These are phyloP conservation scores for Saccharomycopsis vini DNA, from an alignment of 805 yeast genomes.

Conservation along the genomic window DNA sequence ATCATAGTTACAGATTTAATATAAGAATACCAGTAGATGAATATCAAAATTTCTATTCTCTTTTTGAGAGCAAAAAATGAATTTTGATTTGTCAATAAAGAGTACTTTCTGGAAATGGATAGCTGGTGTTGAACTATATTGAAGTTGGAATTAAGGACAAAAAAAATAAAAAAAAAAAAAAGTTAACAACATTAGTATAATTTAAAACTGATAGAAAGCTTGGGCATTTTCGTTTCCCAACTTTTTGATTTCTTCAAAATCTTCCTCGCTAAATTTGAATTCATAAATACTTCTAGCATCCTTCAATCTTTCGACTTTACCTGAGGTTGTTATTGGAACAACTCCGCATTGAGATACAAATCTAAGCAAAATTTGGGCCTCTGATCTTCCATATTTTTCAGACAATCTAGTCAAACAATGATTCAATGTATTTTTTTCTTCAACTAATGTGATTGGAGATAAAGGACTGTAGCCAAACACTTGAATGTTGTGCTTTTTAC, in stretches of 20 bases:
- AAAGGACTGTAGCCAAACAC: conserved; percentile 65
- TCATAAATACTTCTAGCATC: conserved; percentile 48
- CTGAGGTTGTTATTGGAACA: conserved; percentile 68
- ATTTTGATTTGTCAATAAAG: too few relatives aligned
- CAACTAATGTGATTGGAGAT: conserved; percentile 47
- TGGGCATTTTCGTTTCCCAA: conserved; percentile 27
- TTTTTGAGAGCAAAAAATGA: too few relatives aligned
- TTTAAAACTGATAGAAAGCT: not conserved
- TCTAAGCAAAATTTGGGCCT: conserved; percentile 56
- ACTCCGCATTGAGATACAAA: conserved; percentile 61
- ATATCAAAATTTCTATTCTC: too few relatives aligned
- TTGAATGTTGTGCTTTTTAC: conserved; percentile 38
- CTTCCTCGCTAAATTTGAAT: conserved; percentile 45
- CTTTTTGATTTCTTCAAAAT: conserved; percentile 34
- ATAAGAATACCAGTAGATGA: too few relatives aligned
- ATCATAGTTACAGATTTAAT: too few relatives aligned
- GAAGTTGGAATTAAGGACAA: too few relatives aligned
- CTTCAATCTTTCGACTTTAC: conserved; percentile 44
- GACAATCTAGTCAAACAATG: conserved; percentile 36
- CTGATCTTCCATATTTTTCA: conserved; percentile 46
- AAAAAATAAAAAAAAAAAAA: too few relatives aligned
- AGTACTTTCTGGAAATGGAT: too few relatives aligned
- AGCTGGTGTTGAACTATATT: too few relatives aligned
- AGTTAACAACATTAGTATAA: not conserved
- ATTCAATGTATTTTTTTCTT: conserved; percentile 48